Percentiles rank a stretch among this genome's conserved stretches.
Conservation (phyloP, 176 grass and related monocot species). For the Triticum dicoccoides region DNA sequence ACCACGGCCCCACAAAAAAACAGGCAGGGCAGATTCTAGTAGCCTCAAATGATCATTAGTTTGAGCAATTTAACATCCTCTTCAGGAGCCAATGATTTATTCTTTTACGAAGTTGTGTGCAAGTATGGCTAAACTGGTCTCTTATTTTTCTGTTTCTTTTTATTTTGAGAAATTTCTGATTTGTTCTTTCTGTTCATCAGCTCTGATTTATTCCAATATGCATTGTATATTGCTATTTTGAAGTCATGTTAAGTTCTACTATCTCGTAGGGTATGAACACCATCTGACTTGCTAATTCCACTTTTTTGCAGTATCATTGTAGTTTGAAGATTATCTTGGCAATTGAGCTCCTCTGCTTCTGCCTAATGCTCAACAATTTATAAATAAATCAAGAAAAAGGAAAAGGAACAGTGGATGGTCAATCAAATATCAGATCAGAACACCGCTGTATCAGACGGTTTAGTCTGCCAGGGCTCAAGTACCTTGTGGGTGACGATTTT, state of each 20-base stretch:
- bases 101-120: background rate
- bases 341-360: constrained; percentile 6
- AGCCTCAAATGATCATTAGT: background rate
- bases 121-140: background rate
- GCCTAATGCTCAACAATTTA: background rate
- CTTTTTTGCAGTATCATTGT: constrained; percentile 13
- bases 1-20: background rate
- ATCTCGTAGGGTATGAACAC: background rate
- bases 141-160: background rate
- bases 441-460: constrained; percentile 6
- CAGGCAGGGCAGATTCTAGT: background rate
- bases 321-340: constrained; percentile 14
- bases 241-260: background rate
- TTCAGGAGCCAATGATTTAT: background rate
- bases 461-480: constrained; percentile 11
- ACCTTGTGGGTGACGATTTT: background rate
- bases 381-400: background rate
- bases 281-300: background rate
- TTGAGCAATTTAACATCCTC: background rate
- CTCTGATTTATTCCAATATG: background rate
- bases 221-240: background rate
- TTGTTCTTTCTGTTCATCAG: background rate
- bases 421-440: background rate
- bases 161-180: background rate
- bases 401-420: background rate